A percentile compares a stretch with the other conserved stretches of the same genome.
Evolutionary conservation across 1,284 basidiomycete species (phyloP).

Genomic region (Pulveroboletus sp.): DNA sequence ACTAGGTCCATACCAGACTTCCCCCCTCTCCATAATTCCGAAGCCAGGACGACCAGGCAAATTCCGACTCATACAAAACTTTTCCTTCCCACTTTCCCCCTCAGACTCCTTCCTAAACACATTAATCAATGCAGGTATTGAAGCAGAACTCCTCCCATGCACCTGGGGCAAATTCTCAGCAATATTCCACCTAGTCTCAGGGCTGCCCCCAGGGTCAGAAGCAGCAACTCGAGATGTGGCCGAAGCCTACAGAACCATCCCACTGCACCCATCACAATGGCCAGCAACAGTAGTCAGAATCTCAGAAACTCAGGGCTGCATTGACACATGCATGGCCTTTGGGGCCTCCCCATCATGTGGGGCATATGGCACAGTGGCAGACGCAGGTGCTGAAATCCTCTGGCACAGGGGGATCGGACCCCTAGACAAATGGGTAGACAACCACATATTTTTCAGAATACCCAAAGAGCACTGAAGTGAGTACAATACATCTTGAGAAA

Average conservation of each 20-base stretch:
- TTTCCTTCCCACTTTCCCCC: not conserved
- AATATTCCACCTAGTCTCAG: fast-evolving
- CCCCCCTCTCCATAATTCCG: too few species aligned
- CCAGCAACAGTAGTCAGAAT: fast-evolving
- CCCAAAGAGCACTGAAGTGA: too few species aligned
- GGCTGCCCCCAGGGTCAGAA: not conserved
- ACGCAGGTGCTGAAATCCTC: too few species aligned
- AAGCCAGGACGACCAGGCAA: not conserved
- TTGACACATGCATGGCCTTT: not conserved
- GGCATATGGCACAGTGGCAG: too few species aligned
- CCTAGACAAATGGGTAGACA: too few species aligned
- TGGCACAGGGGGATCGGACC: too few species aligned
- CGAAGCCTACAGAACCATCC: not conserved
- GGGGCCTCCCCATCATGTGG: not conserved
- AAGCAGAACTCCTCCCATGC: not conserved
- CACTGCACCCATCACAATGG: too few species aligned
- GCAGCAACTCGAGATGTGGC: not conserved
- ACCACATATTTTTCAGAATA: not conserved
- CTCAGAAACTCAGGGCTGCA: not conserved
- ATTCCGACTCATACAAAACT: not conserved
- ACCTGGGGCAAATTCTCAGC: not conserved
- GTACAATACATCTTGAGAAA: too few species aligned
- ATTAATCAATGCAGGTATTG: not conserved
- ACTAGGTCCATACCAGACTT: too few species aligned
- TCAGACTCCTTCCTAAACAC: not conserved